Evolutionary conservation across 768 basidiomycete species (phyloP).

Genomic region (Phaffia tasmanica): DNA sequence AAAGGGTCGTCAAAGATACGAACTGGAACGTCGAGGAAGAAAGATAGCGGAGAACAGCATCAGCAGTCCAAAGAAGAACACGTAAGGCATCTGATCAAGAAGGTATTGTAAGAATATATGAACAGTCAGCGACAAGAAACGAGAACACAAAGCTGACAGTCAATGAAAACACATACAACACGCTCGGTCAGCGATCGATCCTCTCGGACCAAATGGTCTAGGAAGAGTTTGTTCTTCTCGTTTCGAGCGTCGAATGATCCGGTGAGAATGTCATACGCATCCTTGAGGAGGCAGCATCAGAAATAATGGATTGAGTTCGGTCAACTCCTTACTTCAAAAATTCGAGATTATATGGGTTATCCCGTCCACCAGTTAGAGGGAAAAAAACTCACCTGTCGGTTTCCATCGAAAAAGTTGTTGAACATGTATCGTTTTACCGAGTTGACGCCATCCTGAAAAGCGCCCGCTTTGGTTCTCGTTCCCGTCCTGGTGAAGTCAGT

Average conservation of each 20-base stretch:
- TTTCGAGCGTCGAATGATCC: constrained; percentile 73
- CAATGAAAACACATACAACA: constrained; percentile 49
- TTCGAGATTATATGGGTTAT: not conserved
- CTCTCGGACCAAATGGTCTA: constrained; percentile 62
- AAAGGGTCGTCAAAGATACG: constrained; percentile 33
- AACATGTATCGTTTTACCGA: constrained; percentile 73
- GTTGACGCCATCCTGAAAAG: constrained; percentile 76
- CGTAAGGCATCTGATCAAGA: constrained; percentile 60
- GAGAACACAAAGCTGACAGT: not conserved
- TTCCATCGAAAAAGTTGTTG: constrained; percentile 95
- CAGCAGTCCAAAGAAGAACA: constrained; percentile 39
- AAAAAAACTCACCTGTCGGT: constrained; percentile 54
- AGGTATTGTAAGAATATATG: not conserved
- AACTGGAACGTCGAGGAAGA: constrained; percentile 75
- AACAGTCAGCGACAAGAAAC: constrained; percentile 12
- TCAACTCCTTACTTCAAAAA: too few species aligned
- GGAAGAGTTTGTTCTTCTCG: constrained; percentile 41
- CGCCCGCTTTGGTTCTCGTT: constrained; percentile 68
- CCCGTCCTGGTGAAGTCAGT: constrained; percentile 75
- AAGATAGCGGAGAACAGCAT: constrained; percentile 58
- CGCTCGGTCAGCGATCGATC: constrained; percentile 66
- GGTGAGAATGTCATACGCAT: constrained; percentile 88
- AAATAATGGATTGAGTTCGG: not conserved
- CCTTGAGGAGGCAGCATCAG: constrained; percentile 42
- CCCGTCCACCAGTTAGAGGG: constrained; percentile 2